Percentiles rank a stretch among this genome's conserved stretches.
Evolutionary conservation across 75 land plant species (phyloP).

Genomic region (Cryptomeria japonica): DNA sequence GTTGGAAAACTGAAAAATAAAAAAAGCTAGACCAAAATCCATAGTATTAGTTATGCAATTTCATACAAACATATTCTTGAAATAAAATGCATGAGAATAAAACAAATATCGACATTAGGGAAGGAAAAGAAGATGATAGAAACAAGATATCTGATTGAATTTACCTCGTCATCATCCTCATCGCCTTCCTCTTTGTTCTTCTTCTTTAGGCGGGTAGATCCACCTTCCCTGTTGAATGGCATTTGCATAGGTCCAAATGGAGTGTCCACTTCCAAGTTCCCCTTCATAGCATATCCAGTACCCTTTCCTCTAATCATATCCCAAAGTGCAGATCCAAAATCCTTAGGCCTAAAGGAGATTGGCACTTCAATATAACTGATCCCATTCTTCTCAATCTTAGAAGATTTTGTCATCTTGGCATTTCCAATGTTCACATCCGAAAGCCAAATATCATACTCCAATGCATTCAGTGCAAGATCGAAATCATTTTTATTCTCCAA

Average conservation of each 20-base stretch:
- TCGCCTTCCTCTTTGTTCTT: slow-evolving; percentile 54
- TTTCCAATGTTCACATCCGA: slow-evolving; percentile 63
- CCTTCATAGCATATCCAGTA: slow-evolving; percentile 77
- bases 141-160: slow-evolving; percentile 3
- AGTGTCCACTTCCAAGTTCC: slow-evolving; percentile 69
- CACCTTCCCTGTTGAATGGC: slow-evolving; percentile 78
- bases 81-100: neutral
- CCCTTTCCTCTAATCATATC: slow-evolving; percentile 86
- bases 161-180: slow-evolving; percentile 59
- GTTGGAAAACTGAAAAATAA: neutral
- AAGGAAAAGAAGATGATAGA: neutral
- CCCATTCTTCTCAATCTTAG: slow-evolving; percentile 48
- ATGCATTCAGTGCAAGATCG: slow-evolving; percentile 60
- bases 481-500: slow-evolving; percentile 89
- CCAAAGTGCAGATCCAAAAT: slow-evolving; percentile 93
- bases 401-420: slow-evolving; percentile 52
- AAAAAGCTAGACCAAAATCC: too few species aligned
- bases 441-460: slow-evolving; percentile 69
- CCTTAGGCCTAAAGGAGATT: slow-evolving; percentile 82
- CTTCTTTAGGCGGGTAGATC: slow-evolving; percentile 76
- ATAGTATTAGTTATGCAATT: neutral
- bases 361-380: slow-evolving; percentile 55
- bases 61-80: neutral
- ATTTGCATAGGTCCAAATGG: slow-evolving; percentile 91
- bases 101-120: neutral